These are phyloP conservation scores for Casuarina equisetifolia DNA, from an alignment of 306 rosid species.

Conservation along the genomic window DNA sequence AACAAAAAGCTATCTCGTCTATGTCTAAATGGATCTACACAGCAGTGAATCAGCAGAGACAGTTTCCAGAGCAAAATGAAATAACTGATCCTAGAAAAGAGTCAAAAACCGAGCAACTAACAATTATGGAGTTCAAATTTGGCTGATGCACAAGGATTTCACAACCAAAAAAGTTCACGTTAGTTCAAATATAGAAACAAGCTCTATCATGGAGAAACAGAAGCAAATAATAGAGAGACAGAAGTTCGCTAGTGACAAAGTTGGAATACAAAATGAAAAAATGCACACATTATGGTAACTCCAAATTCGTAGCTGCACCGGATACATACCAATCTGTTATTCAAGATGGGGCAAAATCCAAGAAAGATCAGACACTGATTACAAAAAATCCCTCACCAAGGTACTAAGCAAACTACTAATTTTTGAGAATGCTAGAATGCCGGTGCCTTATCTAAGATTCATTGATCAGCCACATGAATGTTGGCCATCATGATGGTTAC, in stretches of 20 bases:
- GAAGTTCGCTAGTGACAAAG: background rate
- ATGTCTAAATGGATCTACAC: background rate
- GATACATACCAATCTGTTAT: background rate
- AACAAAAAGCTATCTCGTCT: background rate
- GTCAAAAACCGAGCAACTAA: background rate
- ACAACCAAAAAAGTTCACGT: conserved; percentile 19
- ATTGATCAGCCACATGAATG: background rate
- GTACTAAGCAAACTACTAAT: background rate
- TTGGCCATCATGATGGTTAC: background rate
- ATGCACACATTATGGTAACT: background rate
- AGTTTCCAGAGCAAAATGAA: background rate
- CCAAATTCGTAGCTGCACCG: background rate
- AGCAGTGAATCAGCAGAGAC: background rate
- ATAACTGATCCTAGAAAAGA: background rate
- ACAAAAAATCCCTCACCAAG: background rate
- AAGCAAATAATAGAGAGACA: background rate
- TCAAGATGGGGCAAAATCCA: background rate
- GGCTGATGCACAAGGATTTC: conserved; percentile 9
- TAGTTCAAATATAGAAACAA: background rate
- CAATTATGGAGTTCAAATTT: background rate
- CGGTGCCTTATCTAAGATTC: background rate
- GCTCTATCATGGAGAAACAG: background rate
- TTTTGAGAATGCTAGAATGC: background rate
- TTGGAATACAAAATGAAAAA: background rate
- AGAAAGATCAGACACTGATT: background rate